A percentile compares a stretch with the other conserved stretches of the same genome.
Evolutionary conservation across 495 filamentous ascomycete species (phyloP).

Genomic region (Xylaria acuta): DNA sequence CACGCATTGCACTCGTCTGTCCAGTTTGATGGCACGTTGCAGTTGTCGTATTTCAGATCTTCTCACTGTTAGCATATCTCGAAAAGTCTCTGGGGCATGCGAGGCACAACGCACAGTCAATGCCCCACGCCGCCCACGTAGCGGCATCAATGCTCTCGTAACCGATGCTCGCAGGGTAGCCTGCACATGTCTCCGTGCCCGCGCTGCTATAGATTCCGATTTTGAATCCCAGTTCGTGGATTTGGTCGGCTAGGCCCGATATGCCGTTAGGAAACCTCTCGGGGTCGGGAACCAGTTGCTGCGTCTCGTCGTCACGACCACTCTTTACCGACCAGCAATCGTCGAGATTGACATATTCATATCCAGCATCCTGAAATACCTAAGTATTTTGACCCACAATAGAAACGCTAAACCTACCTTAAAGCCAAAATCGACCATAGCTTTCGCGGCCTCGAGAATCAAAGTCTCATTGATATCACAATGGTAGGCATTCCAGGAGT

Average conservation of each 20-base stretch:
- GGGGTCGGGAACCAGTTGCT: conserved; percentile 61
- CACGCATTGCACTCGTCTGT: conserved; percentile 31
- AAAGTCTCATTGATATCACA: conserved; percentile 62
- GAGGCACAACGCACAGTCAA: conserved; percentile 58
- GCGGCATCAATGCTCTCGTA: conserved; percentile 68
- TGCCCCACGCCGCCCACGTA: conserved; percentile 66
- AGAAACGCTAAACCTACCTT: conserved; percentile 2
- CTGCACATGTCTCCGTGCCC: conserved; percentile 67
- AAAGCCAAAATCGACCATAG: conserved; percentile 45
- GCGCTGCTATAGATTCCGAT: conserved; percentile 72
- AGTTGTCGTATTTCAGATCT: conserved; percentile 76
- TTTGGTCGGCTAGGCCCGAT: conserved; percentile 58
- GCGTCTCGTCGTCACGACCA: conserved; percentile 49
- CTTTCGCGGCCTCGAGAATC: conserved; percentile 58
- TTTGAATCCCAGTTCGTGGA: conserved; percentile 67
- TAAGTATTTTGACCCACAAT: neutral
- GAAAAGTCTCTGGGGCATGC: neutral
- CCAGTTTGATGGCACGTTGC: conserved; percentile 58
- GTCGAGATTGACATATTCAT: conserved; percentile 68
- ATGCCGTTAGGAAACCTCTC: conserved; percentile 69
- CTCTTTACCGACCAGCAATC: conserved; percentile 70
- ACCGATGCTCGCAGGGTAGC: conserved; percentile 66
- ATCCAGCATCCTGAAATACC: conserved; percentile 61
- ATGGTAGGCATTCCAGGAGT: conserved; percentile 65
- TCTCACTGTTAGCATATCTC: conserved; percentile 28